These are phyloP conservation scores for Hippophae rhamnoides DNA, from an alignment of 306 rosid genomes.

Conservation along the genomic window DNA sequence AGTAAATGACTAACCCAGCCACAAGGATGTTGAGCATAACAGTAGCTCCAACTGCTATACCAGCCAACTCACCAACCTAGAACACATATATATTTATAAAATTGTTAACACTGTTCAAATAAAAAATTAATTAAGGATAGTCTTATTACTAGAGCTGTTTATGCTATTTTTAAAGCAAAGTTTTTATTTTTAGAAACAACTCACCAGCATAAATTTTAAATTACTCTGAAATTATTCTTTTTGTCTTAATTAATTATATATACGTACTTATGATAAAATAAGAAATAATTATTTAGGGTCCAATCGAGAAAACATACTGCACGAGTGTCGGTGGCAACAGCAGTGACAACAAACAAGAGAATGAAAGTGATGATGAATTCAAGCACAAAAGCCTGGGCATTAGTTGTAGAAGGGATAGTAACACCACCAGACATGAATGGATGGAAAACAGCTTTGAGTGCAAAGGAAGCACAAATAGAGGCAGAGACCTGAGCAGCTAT, in stretches of 20 bases:
- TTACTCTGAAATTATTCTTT: no score
- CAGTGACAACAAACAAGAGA: conserved; percentile 43
- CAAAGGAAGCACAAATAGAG: conserved; percentile 24
- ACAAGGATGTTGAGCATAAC: conserved; percentile 46
- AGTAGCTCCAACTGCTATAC: conserved; percentile 45
- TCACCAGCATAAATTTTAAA: no score
- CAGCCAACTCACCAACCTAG: conserved; percentile 42
- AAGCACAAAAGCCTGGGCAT: conserved; percentile 30
- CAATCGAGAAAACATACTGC: conserved; percentile 23
- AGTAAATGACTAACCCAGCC: conserved; percentile 37
- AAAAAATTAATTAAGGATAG: no score
- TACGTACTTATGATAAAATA: neutral
- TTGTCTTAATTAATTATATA: neutral
- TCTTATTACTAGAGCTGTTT: no score
- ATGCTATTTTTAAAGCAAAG: no score
- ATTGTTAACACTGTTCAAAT: neutral
- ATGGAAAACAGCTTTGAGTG: conserved; percentile 25
- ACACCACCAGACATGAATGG: conserved; percentile 34
- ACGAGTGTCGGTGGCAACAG: conserved; percentile 36
- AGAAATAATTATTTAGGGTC: neutral
- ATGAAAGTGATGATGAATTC: conserved; percentile 47
- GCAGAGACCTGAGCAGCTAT: conserved; percentile 31
- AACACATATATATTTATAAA: neutral
- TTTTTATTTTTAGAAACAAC: no score
- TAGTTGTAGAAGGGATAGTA: conserved; percentile 37